Evolutionary conservation across 495 filamentous ascomycete species (phyloP), one percentile per base, ranked within the genome.

Genomic region (Hyaloscypha hepaticicola): DNA sequence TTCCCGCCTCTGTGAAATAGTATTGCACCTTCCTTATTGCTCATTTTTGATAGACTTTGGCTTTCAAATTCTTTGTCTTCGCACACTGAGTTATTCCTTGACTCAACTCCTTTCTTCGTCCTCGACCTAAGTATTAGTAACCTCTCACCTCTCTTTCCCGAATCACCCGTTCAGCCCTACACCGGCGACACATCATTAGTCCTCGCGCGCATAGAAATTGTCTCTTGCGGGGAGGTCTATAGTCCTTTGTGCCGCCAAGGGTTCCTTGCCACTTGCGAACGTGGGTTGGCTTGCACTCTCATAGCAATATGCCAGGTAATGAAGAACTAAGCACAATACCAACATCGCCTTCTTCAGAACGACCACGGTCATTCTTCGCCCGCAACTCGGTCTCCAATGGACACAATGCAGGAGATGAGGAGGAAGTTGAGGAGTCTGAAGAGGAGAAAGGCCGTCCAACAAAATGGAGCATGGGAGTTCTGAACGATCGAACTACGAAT

Each of bases 401-500:
- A 53, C 53, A 34, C 1, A 33, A 45, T 16, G 57, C 58, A 16
- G 60, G 55, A 19, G 24, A 50, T 16, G 45, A 25, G 5, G 55
- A 41, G 38, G 63, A 66, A 5, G 16, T 22, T 21, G 55, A 60
- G 6, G 63, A 45, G 4, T 33, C 31, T 16, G 41, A 66, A 24
- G 63, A 50, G 5, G 51, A 67, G 16, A 51, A 53, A 21, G 24
- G 9, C 41, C 57, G 33, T 63, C 69, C 70, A 26, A 72, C 70
- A 76, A 85, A 80, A 77, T 92, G 90, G 82, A 91, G 82, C 8
- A 79, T 97, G 77, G 94, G 93, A 41, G 88, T 98, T 22, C 73
- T 97, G 38, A 93, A 92, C 72, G 92, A 96, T 69, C 83, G 73
- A 62, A 76, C 88, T 56, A 97, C 94, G 0, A 90, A 96, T 41